Evolutionary conservation across 202 grass and related monocot genomes (phyloP), one percentile per base, ranked within the genome.

Genomic region (Digitaria exilis): DNA sequence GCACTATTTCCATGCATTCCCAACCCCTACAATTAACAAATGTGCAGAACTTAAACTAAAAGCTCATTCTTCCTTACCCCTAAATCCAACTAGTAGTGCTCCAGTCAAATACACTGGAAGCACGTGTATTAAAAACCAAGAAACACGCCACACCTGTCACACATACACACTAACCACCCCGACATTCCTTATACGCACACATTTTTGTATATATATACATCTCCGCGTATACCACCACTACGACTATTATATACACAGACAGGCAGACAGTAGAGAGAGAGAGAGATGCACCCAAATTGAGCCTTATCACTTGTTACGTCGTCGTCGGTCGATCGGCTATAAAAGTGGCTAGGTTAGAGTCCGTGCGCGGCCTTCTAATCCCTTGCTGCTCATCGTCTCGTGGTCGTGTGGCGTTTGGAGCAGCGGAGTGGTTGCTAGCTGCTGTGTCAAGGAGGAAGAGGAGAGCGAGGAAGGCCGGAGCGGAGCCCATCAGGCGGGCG

Each of bases 291-390:
- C n/a, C n/a, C 55, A 0, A 22, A 21, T 21, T 41, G 34, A 74
- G 35, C 19, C 74, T 77, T 77, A 62, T 77, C 56, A 14, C 74
- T 77, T 77, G 74, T 14, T 16, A 21, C 43, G 19, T 41, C 62
- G 46, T 18, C 46, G 63, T 80, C 31, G 1, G 1, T 42, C 57
- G 7, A 6, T 35, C 62, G 62, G 46, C 63, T 80, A 80, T 80
- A 80, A 68, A 82, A 32, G 25, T 30, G 45, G 54, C 41, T 77
- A 82, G 64, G 73, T 48, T 82, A 87, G 55, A 49, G 52, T 59
- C 64, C 79, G 52, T 82, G 64, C 71, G 16, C 13, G 43, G 62
- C 63, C 85, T 77, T 77, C 79, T 73, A 29, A 29, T 26, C 28
- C 28, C 15, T 14, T 0, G 4, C 4, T 4, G 57, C 57, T 15